These are phyloP conservation scores for Cercospora citrullina DNA, from an alignment of 2,329 filamentous ascomycete genomes.

Conservation along the genomic window DNA sequence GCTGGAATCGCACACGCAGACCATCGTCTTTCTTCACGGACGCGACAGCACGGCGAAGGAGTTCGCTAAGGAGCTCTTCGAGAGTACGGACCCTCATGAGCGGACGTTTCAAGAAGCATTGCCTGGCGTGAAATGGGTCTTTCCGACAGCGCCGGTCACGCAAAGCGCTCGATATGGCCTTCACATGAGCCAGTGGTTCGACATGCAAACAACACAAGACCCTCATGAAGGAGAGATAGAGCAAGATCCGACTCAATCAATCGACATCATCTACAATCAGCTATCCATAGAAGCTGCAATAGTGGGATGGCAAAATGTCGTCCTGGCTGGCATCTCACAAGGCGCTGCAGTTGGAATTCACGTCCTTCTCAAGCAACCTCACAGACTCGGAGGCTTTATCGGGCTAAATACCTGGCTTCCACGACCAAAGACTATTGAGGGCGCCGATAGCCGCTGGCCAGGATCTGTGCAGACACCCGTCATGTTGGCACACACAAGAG, in stretches of 20 bases:
- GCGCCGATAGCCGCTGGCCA: constrained; percentile 1
- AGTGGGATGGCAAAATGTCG: constrained; percentile 25
- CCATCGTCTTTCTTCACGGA: constrained; percentile 51
- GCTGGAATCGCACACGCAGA: constrained; percentile 44
- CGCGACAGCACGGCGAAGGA: constrained; percentile 44
- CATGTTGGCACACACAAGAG: constrained; percentile 23
- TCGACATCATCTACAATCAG: constrained; percentile 17
- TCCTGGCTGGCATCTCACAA: constrained; percentile 31
- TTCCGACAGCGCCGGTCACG: constrained; percentile 33
- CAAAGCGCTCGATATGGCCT: constrained; percentile 31
- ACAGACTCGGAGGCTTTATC: constrained; percentile 26
- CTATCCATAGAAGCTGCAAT: constrained; percentile 21
- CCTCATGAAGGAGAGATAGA: constrained; percentile 32
- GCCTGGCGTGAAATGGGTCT: constrained; percentile 42
- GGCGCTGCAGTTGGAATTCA: constrained; percentile 28
- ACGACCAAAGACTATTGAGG: constrained; percentile 3
- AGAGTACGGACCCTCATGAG: constrained; percentile 33
- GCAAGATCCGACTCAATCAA: constrained; percentile 15
- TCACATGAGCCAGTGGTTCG: constrained; percentile 44
- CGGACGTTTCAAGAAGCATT: constrained; percentile 38
- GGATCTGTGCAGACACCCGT: constrained; percentile 23
- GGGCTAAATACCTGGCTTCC: constrained; percentile 30
- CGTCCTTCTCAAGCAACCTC: constrained; percentile 21
- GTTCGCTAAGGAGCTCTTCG: constrained; percentile 47
- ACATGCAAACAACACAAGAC: constrained; percentile 38